A percentile compares a stretch with the other conserved stretches of the same genome.
phyloP scores from a whole-genome alignment of 352 stramenopile genomes.

The Globisporangium echinulatum region DNA sequence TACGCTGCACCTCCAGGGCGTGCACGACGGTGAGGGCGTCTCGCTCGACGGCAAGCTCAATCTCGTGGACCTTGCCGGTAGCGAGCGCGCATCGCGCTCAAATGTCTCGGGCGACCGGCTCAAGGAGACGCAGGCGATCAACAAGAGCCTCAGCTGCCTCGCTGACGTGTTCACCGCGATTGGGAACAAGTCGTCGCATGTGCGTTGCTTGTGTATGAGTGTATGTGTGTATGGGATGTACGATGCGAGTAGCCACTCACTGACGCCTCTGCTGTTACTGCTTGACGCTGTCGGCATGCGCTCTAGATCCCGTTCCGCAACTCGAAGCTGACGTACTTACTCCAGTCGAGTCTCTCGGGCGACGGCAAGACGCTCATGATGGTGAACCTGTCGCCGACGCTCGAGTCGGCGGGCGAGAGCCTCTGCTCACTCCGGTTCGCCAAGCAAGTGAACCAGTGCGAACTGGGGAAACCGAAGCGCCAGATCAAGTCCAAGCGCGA shows the following conservation, averaged over 20 bases:
- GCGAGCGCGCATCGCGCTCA: constrained; percentile 94
- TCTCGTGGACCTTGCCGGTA: constrained; percentile 92
- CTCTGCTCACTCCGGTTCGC: constrained; percentile 98
- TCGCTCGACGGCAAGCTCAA: constrained; percentile 93
- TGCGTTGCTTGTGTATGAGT: constrained; percentile 16
- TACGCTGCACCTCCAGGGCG: constrained; percentile 88
- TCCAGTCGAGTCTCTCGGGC: constrained; percentile 97
- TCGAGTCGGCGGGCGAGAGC: constrained; percentile 93
- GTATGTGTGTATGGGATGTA: no score
- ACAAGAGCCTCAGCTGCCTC: constrained; percentile 98
- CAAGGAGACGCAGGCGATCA: constrained; percentile 98
- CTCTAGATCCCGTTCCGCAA: constrained; percentile 94
- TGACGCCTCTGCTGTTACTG: no score
- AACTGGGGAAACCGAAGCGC: constrained; percentile 93
- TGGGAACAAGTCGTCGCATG: constrained; percentile 92
- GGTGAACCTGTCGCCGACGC: constrained; percentile 97
- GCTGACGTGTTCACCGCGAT: constrained; percentile 98
- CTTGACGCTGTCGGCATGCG: no score
- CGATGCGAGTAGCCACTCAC: no score
- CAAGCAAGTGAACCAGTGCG: constrained; percentile 94
- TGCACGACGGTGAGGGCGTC: constrained; percentile 85
- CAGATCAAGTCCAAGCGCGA: constrained; percentile 81
- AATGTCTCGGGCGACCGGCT: constrained; percentile 87
- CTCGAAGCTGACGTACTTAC: constrained; percentile 98
- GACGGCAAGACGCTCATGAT: constrained; percentile 99